Evolutionary conservation across 768 basidiomycete species (phyloP), one percentile per base, ranked within the genome.

Genomic region (Auricularia cornea): DNA sequence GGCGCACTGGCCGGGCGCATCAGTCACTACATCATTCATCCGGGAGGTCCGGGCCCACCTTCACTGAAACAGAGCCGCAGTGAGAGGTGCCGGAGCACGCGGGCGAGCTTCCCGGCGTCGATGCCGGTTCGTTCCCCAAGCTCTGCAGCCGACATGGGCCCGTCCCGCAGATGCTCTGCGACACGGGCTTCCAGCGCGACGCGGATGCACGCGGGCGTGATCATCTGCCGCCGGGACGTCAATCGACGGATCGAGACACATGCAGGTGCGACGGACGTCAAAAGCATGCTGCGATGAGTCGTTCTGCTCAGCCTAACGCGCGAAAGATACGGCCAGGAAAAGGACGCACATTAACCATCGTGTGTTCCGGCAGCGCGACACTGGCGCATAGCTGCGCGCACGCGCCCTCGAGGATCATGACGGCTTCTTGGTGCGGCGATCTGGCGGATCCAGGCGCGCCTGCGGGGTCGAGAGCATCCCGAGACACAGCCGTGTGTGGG

Each of bases 121-220:
- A 76, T 60, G 0, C 63, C 40, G 20, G 67, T 41, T 2, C 66
- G 62, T 57, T 68, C 65, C 8, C 70, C 69, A 8, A 75, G 72
- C 2, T 73, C 69, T 18, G 67, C 56, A 10, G 75, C 66, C 26
- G 74, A 74, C 18, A 70, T 63, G 0, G 77, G 75, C 26, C 70
- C 66, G n/a, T 73, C 70, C 8, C 69, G 63, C 29, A 81, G 72
- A 28, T 72, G 67, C 63, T 81, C 79, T 0, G 80, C 70, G 31
- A 81, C 70, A 60, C 74, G 73, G 52, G 74, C 74, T 20, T 72
- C 68, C n/a, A 71, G 60, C 2, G 70, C 77, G 14, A 78, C 74
- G 12, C 71, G 71, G 14, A 79, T 61, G 41, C 73, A 75, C 4
- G 74, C 71, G 23, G 60, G 41, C 29, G 64, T 62, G 31, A 59